Evolutionary conservation across 2,329 filamentous ascomycete genomes (phyloP).

Genomic region (Monosporascus ibericus): DNA sequence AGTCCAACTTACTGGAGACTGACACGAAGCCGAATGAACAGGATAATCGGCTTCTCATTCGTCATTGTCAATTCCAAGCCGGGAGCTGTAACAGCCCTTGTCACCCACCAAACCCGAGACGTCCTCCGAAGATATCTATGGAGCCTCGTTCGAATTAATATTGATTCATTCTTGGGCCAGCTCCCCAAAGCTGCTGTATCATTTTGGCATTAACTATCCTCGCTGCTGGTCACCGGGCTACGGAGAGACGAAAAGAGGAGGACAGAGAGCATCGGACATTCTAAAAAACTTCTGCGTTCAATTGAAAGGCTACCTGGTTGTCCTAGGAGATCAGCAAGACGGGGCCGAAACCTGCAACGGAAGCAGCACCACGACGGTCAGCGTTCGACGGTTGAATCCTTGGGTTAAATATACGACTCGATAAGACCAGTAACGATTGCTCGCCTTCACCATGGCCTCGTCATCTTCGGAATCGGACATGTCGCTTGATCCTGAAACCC

Average conservation of each 20-base stretch:
- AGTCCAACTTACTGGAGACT: no score
- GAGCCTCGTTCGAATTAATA: no score
- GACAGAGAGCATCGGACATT: background rate
- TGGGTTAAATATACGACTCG: background rate
- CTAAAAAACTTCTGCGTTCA: background rate
- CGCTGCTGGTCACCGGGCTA: background rate
- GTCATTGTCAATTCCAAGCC: no score
- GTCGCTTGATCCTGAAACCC: background rate
- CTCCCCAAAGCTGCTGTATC: background rate
- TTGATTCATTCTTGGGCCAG: background rate
- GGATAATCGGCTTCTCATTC: no score
- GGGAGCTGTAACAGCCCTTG: no score
- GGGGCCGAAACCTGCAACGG: no score
- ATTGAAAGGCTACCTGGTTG: background rate
- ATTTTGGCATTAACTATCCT: background rate
- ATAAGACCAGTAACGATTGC: background rate
- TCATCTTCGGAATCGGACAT: background rate
- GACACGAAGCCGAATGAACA: no score
- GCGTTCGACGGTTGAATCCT: background rate
- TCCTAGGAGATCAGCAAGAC: no score
- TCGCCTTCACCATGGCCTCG: background rate
- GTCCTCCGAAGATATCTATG: no score
- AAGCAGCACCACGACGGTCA: no score
- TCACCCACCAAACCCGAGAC: no score
- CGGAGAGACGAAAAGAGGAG: background rate